Evolutionary conservation across 805 yeast genomes (phyloP).

Genomic region (Maudiozyma serrabonitensis): DNA sequence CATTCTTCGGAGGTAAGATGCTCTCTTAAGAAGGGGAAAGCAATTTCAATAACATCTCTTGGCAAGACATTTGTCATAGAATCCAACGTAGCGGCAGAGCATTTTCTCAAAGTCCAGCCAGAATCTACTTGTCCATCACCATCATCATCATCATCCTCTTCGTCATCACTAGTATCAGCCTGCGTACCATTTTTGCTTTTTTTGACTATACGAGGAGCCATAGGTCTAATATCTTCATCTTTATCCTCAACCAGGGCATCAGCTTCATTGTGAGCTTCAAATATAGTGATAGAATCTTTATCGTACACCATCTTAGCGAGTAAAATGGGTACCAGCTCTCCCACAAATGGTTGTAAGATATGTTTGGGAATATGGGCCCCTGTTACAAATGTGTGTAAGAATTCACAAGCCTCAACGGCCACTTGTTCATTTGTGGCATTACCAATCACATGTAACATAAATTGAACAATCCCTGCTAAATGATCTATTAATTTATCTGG

Average conservation of each 20-base stretch:
- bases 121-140: slow-evolving; percentile 57
- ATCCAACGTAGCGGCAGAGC: slow-evolving; percentile 90
- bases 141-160: slow-evolving; percentile 62
- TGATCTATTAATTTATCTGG: slow-evolving; percentile 78
- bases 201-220: slow-evolving; percentile 55
- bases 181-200: slow-evolving; percentile 39
- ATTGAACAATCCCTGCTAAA: slow-evolving; percentile 75
- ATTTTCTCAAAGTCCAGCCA: slow-evolving; percentile 87
- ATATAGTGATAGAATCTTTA: slow-evolving; percentile 61
- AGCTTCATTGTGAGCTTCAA: slow-evolving; percentile 53
- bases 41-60: slow-evolving; percentile 49
- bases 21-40: slow-evolving; percentile 68
- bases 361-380: slow-evolving; percentile 43
- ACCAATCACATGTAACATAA: slow-evolving; percentile 69
- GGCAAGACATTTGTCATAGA: slow-evolving; percentile 63
- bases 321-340: slow-evolving; percentile 63
- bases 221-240: slow-evolving; percentile 82
- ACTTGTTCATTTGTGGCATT: slow-evolving; percentile 54
- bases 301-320: slow-evolving; percentile 79
- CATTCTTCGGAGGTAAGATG: slow-evolving; percentile 63
- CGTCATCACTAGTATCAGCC: slow-evolving; percentile 42
- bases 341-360: slow-evolving; percentile 48
- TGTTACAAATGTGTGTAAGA: slow-evolving; percentile 66
- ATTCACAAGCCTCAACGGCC: slow-evolving; percentile 89
- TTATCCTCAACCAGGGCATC: slow-evolving; percentile 71